Evolutionary conservation across 1,284 basidiomycete genomes (phyloP), one percentile per base, ranked within the genome.

Genomic region (Malassezia restricta): DNA sequence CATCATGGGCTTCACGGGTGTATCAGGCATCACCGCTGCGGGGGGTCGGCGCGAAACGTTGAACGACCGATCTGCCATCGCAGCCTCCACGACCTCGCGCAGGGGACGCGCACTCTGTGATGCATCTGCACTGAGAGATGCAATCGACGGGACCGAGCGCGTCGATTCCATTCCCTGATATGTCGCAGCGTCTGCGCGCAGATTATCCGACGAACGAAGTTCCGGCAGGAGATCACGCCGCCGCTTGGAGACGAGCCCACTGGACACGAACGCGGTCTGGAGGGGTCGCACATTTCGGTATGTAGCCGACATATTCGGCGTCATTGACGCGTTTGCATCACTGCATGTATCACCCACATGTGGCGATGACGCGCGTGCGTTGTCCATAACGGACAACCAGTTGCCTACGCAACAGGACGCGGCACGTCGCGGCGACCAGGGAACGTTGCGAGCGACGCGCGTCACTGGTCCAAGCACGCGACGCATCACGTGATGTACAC

Each of bases 251-350:
- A 76, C 67, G 32, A 76, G 67, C 0, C 75, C 75, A 4, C 74
- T 75, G 32, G 72, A 74, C 59, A 71, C 64, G 65, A 76, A 76
- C 4, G 75, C 75, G 5, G 75, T 71, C 45, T 75, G 74, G 5
- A 75, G 61, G 0, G 75, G 75, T 47, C 71, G 66, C 54, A 75
- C 74, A 47, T 75, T 71, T 54, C 74, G 75, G 67, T 73, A 76
- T 43, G 71, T 72, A 43, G 74, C 73, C 6, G 75, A 74, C 9
- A 74, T 70, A 30, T 44, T 49, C 9, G 52, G 52, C 27, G 47
- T 54, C 9, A 14, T 8, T 9, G 47, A 24, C 20, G 3, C 35
- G 12, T 47, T 17, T 35, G 12, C 20, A 35, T 8, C 11, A 11
- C 20, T 29, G 4, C 29, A 14, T 27, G 17, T 11, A 7, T 5